Evolutionary conservation across 306 rosid genomes (phyloP).

Genomic region (Carpinus fangiana): DNA sequence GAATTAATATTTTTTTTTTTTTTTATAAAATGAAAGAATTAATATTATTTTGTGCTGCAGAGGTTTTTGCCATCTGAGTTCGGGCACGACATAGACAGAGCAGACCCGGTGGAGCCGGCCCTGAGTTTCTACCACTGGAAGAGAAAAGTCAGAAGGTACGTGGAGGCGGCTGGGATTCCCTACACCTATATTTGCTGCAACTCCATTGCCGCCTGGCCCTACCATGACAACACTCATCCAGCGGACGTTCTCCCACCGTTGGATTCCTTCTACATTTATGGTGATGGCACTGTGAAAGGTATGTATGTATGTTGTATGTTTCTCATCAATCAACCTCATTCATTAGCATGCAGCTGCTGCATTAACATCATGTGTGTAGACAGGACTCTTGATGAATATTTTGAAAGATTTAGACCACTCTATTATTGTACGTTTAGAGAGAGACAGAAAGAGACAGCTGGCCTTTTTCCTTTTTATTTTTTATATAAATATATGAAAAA

Average conservation of each 20-base stretch:
- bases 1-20: not conserved
- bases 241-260: conserved; percentile 14
- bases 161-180: not conserved
- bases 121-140: not conserved
- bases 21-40: not conserved
- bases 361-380: too few species aligned
- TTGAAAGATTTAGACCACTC: too few species aligned
- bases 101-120: conserved; percentile 10
- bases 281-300: conserved; percentile 15
- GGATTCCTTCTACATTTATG: not conserved
- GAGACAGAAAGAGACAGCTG: too few species aligned
- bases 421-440: too few species aligned
- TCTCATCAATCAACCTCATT: too few species aligned
- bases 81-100: conserved; percentile 15
- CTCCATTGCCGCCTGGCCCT: conserved; percentile 20
- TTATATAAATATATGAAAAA: too few species aligned
- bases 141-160: not conserved
- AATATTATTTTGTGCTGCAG: not conserved
- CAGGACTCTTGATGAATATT: too few species aligned
- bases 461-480: too few species aligned
- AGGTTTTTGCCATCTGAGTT: conserved; percentile 12
- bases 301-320: not conserved
- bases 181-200: conserved; percentile 10
- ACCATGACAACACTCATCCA: conserved; percentile 13
- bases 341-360: too few species aligned